Evolutionary conservation across 164 flowering plant species (phyloP), one percentile per base, ranked within the genome.

Genomic region (Brasenia schreberi): DNA sequence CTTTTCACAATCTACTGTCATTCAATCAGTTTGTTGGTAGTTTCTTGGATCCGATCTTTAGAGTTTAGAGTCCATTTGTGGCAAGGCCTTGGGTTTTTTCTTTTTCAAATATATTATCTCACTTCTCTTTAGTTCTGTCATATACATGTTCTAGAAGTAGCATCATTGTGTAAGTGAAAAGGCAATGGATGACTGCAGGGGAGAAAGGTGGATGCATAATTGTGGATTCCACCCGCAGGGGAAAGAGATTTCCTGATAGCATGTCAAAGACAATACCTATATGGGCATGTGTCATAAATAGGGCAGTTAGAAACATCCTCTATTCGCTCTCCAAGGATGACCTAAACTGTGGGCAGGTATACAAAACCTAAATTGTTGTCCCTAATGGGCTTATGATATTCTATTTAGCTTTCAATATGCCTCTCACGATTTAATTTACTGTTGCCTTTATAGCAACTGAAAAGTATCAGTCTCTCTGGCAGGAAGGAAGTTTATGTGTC

Each of bases 211-310:
- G 99, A 5, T 87, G 97, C 65, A 75, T 94, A 3, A 83, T 94
- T 59, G 88, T 94, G 64, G 99, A 94, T 85, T 89, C 97, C 1
- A 94, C 99, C 2, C 75, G 97, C 65, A 94, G 70, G 81, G 99
- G 97, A 73, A 91, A 94, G 81, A 75, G 95, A 7, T 94, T 94
- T 84, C 99, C 99, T 0, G 99, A 94, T 65, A 94, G 99, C 72
- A 88, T 91, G 98, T 84, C 98, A 4, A 94, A 89, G 72, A 94
- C 96, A 0, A 89, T 94, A 64, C 97, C 99, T 6, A 91, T 91
- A 61, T 94, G 99, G 99, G 68, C 93, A 0, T 94, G 99, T 67
- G 89, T 94, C 53, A 72, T 91, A 73, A 91, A 94, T 71, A 80
- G 93, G 42, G 86, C 88, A 0, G 79, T 94, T 72, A 19, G 4